Percentiles rank a stretch among this genome's conserved stretches.
phyloP scores from a whole-genome alignment of 2,329 filamentous ascomycete genomes.

The Aspergillus versicolor region DNA sequence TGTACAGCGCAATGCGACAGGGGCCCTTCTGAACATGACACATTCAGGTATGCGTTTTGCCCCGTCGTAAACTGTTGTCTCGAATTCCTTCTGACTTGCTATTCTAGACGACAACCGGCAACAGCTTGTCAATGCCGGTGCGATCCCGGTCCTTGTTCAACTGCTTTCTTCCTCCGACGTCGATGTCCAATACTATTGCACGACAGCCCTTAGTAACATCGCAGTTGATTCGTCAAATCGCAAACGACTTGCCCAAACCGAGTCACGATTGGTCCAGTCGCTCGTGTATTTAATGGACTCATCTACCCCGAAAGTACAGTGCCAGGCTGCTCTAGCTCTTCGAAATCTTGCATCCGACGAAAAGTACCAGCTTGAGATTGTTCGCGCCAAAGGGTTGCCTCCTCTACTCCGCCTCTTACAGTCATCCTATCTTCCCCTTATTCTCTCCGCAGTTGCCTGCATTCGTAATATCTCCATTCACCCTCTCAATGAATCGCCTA shows the following conservation, averaged over 20 bases:
- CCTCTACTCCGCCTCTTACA: constrained; percentile 87
- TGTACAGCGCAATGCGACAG: constrained; percentile 95
- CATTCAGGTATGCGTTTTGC: constrained; percentile 73
- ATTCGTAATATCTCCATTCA: constrained; percentile 99
- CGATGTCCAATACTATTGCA: constrained; percentile 99
- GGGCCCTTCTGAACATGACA: constrained; percentile 96
- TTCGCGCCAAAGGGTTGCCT: constrained; percentile 79
- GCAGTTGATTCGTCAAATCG: constrained; percentile 90
- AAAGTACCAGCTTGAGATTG: constrained; percentile 97
- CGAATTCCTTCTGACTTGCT: constrained; percentile 20
- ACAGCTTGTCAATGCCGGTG: constrained; percentile 93
- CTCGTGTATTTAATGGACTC: constrained; percentile 97
- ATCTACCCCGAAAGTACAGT: constrained; percentile 95
- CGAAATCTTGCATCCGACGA: constrained; percentile 96
- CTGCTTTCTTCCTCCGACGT: constrained; percentile 90
- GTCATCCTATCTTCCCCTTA: constrained; percentile 92
- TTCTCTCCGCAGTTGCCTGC: constrained; percentile 93
- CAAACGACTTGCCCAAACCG: constrained; percentile 84
- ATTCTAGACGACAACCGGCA: constrained; percentile 87
- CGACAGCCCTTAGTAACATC: constrained; percentile 96
- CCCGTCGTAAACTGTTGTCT: neutral
- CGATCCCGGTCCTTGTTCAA: constrained; percentile 96
- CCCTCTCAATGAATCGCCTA: constrained; percentile 94
- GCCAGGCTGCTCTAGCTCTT: constrained; percentile 89
- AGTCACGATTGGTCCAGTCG: constrained; percentile 87